Base-by-base conservation (phyloP, 1,284 basidiomycete genomes). In the Dichomitus squalens region DNA sequence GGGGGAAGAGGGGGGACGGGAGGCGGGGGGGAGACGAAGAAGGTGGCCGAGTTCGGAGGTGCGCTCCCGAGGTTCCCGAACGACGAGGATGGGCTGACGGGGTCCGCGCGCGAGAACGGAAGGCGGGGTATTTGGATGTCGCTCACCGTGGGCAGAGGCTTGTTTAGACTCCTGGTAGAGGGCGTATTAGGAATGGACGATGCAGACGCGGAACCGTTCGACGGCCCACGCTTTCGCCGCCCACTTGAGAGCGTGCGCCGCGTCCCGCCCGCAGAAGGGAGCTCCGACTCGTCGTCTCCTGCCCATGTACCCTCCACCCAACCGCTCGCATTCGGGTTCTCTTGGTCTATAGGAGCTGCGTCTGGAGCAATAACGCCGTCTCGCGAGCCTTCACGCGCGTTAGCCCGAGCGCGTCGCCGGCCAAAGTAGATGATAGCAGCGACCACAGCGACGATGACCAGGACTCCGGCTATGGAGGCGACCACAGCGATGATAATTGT, bases 281-380 rank as follows among this genome's bases (percentile, higher is more conserved):
- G 47, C 2, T 50, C 52, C 4, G 40, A 44, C 4, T 53, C 55
- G 1, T 60, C 61, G 5, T 46, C 54, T 7, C 49, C 53, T 3
- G 50, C 48, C 64, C 64, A 66, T 6, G 64, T 63, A 12, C 63
- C 65, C 27, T 64, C 58, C 1, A 58, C 59, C 65, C 65, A 66
- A 2, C 65, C 65, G 47, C 65, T 66, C 14, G 60, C 55, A 20
- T 49, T 57, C 0, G 63, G 60, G 40, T 66, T 58, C 3, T 63
- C 64, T 21, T 62, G 57, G 36, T 57, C 56, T 55, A 55, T 63
- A 35, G 46, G 56, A 31, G 11, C 57, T 27, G 44, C 61, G 39
- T 53, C 49, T 23, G 20, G 53, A 34, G 21, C 49, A 18, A 65
- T 52, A 8, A 52, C 58, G 11, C 53, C 44, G 9, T 53, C 49